A percentile compares a stretch with the other conserved stretches of the same genome.
These are phyloP conservation scores for Salix viminalis DNA, from an alignment of 345 rosid species.

Conservation along the genomic window DNA sequence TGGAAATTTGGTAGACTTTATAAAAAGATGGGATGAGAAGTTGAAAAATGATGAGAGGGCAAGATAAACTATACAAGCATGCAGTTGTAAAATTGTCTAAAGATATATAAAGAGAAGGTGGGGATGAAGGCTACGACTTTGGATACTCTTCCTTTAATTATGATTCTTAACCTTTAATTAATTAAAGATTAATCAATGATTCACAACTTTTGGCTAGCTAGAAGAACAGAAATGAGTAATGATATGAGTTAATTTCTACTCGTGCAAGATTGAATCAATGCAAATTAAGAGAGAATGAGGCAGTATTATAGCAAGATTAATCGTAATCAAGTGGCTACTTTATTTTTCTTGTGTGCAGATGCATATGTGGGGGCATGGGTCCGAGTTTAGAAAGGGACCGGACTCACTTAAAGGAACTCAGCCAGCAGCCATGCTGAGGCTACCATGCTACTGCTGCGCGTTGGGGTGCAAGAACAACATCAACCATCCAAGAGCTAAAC, in stretches of 20 bases:
- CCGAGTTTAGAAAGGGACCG: conserved; percentile 68
- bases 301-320: not conserved
- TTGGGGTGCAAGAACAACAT: conserved; percentile 84
- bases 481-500: conserved; percentile 76
- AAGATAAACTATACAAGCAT: conserved; percentile 4
- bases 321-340: not conserved
- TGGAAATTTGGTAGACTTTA: conserved; percentile 16
- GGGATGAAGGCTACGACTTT: conserved; percentile 6
- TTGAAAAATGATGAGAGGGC: conserved; percentile 14
- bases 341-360: conserved; percentile 31
- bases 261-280: too few species aligned
- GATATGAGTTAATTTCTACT: too few species aligned
- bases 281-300: not conserved
- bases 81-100: conserved; percentile 12
- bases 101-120: conserved; percentile 1
- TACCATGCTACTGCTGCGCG: conserved; percentile 73
- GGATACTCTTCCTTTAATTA: conserved; percentile 24
- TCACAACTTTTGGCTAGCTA: not conserved
- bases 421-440: conserved; percentile 75
- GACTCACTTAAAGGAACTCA: conserved; percentile 73
- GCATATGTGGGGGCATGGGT: conserved; percentile 95
- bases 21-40: conserved; percentile 9
- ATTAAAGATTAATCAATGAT: not conserved
- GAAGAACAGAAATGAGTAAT: too few species aligned
- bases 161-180: conserved; percentile 1